Evolutionary conservation across 805 yeast genomes (phyloP), one percentile per base, ranked within the genome.

Genomic region (Saccharomycopsis amapae): DNA sequence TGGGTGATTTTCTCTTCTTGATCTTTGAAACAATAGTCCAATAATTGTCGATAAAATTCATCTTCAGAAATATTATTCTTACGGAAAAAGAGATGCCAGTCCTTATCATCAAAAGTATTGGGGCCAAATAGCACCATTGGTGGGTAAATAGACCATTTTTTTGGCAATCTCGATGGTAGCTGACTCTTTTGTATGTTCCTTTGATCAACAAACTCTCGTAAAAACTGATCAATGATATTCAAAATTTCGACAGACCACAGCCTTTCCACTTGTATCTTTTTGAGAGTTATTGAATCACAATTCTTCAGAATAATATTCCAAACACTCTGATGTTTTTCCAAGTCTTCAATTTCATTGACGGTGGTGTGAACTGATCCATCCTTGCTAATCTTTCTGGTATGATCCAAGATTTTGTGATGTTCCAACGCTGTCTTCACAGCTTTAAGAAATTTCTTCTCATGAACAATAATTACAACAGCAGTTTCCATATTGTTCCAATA

Each of bases 51-150:
- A 28, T 33, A 43, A 48, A 17, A 52, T 44, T 38, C 1, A 20
- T 24, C 6, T 28, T 6, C 33, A 63, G 61, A 33, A 58, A 55
- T 6, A 12, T 12, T 1, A 26, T 26, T 26, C 12, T 26, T 12
- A 26, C 7, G 15, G 37, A 33, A 33, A 18, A 9, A 15, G n/a
- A 30, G 34, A 2, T 46, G 38, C 39, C 41, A 39, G 6, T 38
- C 7, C n/a, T 28, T 19, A 37, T 28, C 7, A 9, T 44, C 45
- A 41, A 40, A 34, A 38, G 26, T 38, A 10, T 63, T 67, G 0
- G 73, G 58, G 34, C 73, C 69, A 42, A 84, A 70, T 7, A 85
- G 63, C 1, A 82, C 60, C 72, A 85, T 60, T 0, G 94, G 93
- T 1, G 79, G 76, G 56, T 85, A 85, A 0, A 81, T 51, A 0